Conservation (phyloP, 495 filamentous ascomycete species). For the Trichoderma erinaceum region DNA sequence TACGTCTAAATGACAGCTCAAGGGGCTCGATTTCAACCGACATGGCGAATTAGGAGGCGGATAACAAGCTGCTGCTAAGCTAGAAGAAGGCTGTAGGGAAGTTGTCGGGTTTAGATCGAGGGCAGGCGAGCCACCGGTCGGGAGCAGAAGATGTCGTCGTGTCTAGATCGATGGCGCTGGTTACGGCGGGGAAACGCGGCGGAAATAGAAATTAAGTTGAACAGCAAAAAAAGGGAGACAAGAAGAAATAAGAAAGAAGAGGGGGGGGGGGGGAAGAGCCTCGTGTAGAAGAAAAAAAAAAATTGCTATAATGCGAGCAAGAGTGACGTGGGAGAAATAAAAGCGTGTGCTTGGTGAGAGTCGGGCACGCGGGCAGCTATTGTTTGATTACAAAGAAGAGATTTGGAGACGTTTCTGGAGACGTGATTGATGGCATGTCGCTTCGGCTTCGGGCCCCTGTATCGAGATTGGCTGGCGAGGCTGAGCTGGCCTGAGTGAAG, state of each 20-base stretch:
- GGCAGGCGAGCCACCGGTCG: not conserved
- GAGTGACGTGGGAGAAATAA: not conserved
- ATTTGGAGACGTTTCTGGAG: not conserved
- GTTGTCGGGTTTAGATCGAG: not conserved
- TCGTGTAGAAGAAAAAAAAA: not conserved
- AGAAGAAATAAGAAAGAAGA: not conserved
- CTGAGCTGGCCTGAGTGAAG: conserved; percentile 11
- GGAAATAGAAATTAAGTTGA: not conserved
- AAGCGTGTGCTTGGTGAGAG: too few relatives aligned
- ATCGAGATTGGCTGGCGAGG: conserved; percentile 13
- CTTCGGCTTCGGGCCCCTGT: not conserved
- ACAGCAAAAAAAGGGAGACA: not conserved
- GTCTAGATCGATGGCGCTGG: conserved; percentile 3
- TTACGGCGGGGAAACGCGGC: conserved; percentile 8
- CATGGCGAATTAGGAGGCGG: conserved; percentile 49
- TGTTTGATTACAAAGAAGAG: conserved; percentile 13
- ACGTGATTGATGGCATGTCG: conserved; percentile 12
- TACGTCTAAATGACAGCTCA: conserved; percentile 92
- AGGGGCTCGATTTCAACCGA: conserved; percentile 85
- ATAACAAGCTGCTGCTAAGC: not conserved
- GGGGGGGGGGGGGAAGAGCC: not conserved
- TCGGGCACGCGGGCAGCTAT: not conserved
- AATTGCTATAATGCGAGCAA: not conserved
- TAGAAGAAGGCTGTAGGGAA: not conserved
- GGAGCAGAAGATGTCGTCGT: not conserved